A percentile compares a stretch with the other conserved stretches of the same genome.
These are phyloP conservation scores for Tagetes patula DNA, from an alignment of 129 eudicot genomes.

Conservation along the genomic window DNA sequence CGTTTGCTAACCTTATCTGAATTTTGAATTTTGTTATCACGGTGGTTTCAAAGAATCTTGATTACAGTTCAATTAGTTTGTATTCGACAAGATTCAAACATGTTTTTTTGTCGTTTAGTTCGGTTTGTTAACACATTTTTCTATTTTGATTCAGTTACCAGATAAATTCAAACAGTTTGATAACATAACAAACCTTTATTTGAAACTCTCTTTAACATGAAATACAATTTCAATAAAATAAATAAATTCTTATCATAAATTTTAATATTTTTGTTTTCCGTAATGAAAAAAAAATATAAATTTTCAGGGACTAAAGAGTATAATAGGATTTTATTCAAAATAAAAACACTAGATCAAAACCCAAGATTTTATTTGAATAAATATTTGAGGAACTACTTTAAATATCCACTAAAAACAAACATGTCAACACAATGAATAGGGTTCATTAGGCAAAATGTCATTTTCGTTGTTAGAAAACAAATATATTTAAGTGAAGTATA, in stretches of 20 bases:
- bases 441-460: slow-evolving; percentile 43
- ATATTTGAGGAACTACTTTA: background rate
- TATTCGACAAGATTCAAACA: too few species aligned
- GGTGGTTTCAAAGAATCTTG: too few species aligned
- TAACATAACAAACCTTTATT: background rate
- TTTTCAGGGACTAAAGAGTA: background rate
- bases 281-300: background rate
- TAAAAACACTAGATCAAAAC: slow-evolving; percentile 12
- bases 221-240: too few species aligned
- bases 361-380: slow-evolving; percentile 25
- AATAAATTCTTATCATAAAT: too few species aligned
- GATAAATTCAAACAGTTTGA: too few species aligned
- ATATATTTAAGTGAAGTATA: slow-evolving; percentile 26
- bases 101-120: too few species aligned
- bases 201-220: too few species aligned
- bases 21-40: too few species aligned
- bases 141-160: too few species aligned
- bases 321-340: background rate
- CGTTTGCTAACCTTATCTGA: too few species aligned
- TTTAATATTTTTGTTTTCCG: background rate
- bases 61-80: too few species aligned
- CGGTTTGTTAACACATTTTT: too few species aligned
- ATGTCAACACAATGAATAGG: slow-evolving; percentile 41
- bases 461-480: slow-evolving; percentile 32
- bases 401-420: slow-evolving; percentile 36